Percentiles rank a stretch among this genome's conserved stretches.
Evolutionary conservation across 2,329 filamentous ascomycete genomes (phyloP).

Genomic region (Talaromyces piceae): DNA sequence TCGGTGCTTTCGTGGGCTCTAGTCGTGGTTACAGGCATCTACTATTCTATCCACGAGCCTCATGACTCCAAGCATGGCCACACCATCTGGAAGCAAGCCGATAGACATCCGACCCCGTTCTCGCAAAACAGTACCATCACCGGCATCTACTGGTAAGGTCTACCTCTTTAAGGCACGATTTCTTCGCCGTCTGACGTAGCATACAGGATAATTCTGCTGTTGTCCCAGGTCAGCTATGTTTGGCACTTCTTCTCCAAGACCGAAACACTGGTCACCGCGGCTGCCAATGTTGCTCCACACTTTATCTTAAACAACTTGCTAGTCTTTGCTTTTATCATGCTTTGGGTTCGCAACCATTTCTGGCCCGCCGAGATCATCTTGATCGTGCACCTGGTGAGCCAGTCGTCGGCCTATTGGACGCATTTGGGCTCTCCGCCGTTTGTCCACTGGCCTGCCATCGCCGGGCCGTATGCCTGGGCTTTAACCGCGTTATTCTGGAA

Average conservation of each 20-base stretch:
- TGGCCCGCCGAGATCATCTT: slow-evolving; percentile 68
- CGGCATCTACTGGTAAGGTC: slow-evolving; percentile 65
- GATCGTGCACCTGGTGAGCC: slow-evolving; percentile 74
- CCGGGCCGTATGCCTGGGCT: slow-evolving; percentile 76
- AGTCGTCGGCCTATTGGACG: slow-evolving; percentile 71
- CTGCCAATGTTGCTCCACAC: slow-evolving; percentile 71
- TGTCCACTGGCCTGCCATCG: slow-evolving; percentile 68
- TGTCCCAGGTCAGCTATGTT: slow-evolving; percentile 69
- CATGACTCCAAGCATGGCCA: slow-evolving; percentile 54
- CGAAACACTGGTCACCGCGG: slow-evolving; percentile 55
- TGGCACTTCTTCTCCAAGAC: slow-evolving; percentile 66
- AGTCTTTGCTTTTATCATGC: slow-evolving; percentile 71
- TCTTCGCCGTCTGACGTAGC: not conserved
- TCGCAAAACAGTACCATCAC: slow-evolving; percentile 59
- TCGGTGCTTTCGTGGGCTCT: slow-evolving; percentile 69
- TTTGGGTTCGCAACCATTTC: slow-evolving; percentile 72
- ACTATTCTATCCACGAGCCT: slow-evolving; percentile 62
- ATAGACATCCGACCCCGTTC: slow-evolving; percentile 62
- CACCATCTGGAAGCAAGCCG: slow-evolving; percentile 70
- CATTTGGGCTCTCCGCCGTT: slow-evolving; percentile 63
- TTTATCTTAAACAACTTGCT: slow-evolving; percentile 83
- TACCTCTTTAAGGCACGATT: not conserved
- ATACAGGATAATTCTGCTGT: slow-evolving; percentile 60
- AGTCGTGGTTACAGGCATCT: slow-evolving; percentile 63
- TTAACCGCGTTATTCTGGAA: slow-evolving; percentile 85